Evolutionary conservation across 306 rosid species (phyloP).

Genomic region (Sicyos edulis): DNA sequence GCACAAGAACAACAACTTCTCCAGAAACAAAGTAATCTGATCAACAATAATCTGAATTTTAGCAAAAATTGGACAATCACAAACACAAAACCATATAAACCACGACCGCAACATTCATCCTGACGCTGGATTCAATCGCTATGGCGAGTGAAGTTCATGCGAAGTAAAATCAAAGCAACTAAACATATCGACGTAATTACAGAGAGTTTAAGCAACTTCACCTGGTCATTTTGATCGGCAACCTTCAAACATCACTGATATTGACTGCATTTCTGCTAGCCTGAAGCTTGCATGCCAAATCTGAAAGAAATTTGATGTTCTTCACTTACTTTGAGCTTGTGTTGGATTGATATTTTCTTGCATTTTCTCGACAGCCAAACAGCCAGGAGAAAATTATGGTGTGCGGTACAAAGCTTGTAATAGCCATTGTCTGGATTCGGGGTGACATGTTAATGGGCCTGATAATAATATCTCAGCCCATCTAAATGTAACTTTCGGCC

Average conservation of each 20-base stretch:
- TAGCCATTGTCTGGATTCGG: background rate
- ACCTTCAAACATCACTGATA: background rate
- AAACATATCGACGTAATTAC: background rate
- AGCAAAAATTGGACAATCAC: background rate
- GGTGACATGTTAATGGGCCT: background rate
- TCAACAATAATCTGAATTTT: background rate
- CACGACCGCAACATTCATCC: too few species aligned
- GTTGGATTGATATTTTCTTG: too few species aligned
- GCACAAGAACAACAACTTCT: background rate
- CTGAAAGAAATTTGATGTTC: background rate
- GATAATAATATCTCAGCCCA: background rate
- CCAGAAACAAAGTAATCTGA: background rate
- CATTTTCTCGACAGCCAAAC: constrained; percentile 9
- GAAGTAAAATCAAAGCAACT: background rate
- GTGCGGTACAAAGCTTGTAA: background rate
- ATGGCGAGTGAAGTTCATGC: background rate
- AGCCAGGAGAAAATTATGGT: constrained; percentile 2
- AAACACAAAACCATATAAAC: background rate
- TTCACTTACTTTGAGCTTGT: background rate
- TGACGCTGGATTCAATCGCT: background rate
- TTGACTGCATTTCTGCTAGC: background rate
- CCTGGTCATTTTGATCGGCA: background rate
- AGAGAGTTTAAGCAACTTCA: constrained; percentile 4
- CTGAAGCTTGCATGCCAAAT: background rate
- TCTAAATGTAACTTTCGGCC: too few species aligned